Evolutionary conservation across 805 yeast genomes (phyloP).

Genomic region (Candida nemodendra): DNA sequence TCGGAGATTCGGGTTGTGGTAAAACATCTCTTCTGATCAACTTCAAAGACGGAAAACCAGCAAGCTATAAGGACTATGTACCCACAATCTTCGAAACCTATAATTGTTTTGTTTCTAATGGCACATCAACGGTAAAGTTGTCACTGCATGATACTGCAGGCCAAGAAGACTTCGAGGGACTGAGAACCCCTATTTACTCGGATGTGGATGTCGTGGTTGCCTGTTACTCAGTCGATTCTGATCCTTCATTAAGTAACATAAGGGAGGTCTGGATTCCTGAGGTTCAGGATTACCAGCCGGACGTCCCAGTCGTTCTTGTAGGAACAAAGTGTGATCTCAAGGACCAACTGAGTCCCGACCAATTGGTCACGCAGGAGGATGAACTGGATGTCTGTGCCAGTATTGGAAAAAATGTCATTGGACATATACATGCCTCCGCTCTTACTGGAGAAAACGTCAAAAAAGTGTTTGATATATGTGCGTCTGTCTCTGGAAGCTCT

Average conservation of each 20-base stretch:
- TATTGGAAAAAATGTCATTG: constrained; percentile 55
- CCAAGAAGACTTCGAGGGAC: constrained; percentile 80
- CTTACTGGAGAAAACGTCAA: constrained; percentile 59
- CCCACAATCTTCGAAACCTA: constrained; percentile 86
- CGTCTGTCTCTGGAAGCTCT: constrained; percentile 25
- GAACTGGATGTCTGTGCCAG: constrained; percentile 55
- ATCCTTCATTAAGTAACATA: constrained; percentile 66
- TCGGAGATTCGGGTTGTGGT: constrained; percentile 93
- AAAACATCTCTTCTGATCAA: constrained; percentile 65
- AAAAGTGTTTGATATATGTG: constrained; percentile 58
- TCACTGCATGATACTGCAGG: constrained; percentile 69
- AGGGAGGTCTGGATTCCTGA: constrained; percentile 81
- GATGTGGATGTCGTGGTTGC: constrained; percentile 69
- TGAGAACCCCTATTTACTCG: constrained; percentile 76
- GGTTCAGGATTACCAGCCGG: constrained; percentile 75
- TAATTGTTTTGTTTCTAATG: constrained; percentile 30
- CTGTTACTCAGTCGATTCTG: constrained; percentile 66
- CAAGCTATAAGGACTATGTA: constrained; percentile 48
- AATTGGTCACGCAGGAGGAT: constrained; percentile 34
- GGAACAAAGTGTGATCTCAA: constrained; percentile 71
- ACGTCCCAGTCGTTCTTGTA: constrained; percentile 69
- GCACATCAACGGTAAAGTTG: constrained; percentile 35
- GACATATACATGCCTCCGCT: constrained; percentile 77
- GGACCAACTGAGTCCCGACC: constrained; percentile 17
- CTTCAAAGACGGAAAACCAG: constrained; percentile 73